A percentile compares a stretch with the other conserved stretches of the same genome.
Evolutionary conservation across 441 rosid species (phyloP).

Genomic region (Bruguiera hainesii): DNA sequence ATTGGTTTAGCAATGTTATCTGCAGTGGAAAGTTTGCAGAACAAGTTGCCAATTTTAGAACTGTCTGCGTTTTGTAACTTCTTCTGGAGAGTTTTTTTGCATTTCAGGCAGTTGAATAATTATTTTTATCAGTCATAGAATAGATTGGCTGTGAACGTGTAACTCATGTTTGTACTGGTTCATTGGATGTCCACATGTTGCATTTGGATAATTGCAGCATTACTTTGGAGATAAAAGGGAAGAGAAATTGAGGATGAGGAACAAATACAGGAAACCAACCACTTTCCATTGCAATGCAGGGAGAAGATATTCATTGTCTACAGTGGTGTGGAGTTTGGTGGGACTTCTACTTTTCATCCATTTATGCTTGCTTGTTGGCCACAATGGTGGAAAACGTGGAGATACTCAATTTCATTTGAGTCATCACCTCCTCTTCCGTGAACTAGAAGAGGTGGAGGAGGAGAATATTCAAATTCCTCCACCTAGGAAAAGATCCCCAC

Average conservation of each 20-base stretch:
- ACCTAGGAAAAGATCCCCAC: slow-evolving; percentile 75
- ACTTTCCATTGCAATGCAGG: slow-evolving; percentile 74
- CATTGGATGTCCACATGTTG: slow-evolving; percentile 47
- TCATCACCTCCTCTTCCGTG: slow-evolving; percentile 41
- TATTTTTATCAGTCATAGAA: slow-evolving; percentile 5
- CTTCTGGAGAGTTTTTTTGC: not conserved
- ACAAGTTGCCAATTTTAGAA: not conserved
- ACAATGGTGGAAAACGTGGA: slow-evolving; percentile 36
- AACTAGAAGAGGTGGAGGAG: slow-evolving; percentile 76
- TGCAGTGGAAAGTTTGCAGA: not conserved
- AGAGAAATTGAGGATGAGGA: slow-evolving; percentile 67
- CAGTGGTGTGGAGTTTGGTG: slow-evolving; percentile 62
- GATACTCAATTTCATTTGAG: slow-evolving; percentile 36
- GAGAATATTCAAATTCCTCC: slow-evolving; percentile 71
- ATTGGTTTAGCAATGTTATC: slow-evolving; percentile 7
- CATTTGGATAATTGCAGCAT: slow-evolving; percentile 55
- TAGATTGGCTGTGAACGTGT: slow-evolving; percentile 21
- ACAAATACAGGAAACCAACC: slow-evolving; percentile 68
- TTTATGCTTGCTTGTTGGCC: slow-evolving; percentile 41
- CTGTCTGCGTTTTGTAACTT: not conserved
- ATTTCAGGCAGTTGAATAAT: not conserved
- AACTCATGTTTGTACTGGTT: slow-evolving; percentile 28
- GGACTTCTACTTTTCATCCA: slow-evolving; percentile 66
- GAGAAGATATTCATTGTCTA: slow-evolving; percentile 57
- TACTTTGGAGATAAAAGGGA: slow-evolving; percentile 46